These are phyloP conservation scores for Ampelocalamus luodianensis DNA, from an alignment of 176 grass and related monocot species.

Conservation along the genomic window DNA sequence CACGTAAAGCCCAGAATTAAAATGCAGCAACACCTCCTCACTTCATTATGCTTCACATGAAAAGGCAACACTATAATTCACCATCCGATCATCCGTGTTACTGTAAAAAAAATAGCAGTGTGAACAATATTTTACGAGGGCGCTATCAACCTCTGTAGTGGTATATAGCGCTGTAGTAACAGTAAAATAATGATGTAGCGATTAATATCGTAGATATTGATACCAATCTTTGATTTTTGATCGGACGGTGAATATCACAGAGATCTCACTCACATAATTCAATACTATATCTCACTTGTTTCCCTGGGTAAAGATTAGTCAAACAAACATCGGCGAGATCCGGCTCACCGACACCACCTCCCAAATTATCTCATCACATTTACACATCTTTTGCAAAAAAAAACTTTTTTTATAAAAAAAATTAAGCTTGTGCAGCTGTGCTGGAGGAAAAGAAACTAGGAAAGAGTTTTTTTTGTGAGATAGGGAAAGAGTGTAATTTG, in stretches of 20 bases:
- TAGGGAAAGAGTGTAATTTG: neutral
- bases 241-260: too few species aligned
- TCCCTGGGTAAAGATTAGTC: neutral
- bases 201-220: too few species aligned
- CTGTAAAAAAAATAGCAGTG: too few species aligned
- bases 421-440: neutral
- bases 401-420: neutral
- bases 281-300: neutral
- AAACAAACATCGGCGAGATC: conserved; percentile 23
- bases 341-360: conserved; percentile 39
- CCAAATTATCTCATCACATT: neutral
- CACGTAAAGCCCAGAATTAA: neutral
- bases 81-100: too few species aligned
- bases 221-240: too few species aligned
- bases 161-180: too few species aligned
- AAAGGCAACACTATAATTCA: neutral
- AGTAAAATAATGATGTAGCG: too few species aligned
- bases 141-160: too few species aligned
- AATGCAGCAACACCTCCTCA: conserved; percentile 1
- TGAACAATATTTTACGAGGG: too few species aligned
- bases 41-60: conserved; percentile 28
- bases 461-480: too few species aligned
- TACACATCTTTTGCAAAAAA: neutral
- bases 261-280: neutral
- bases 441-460: neutral